Percentiles rank a stretch among this genome's conserved stretches.
These are phyloP conservation scores for Aureobasidium mangrovei DNA, from an alignment of 2,329 filamentous ascomycete genomes.

Conservation along the genomic window DNA sequence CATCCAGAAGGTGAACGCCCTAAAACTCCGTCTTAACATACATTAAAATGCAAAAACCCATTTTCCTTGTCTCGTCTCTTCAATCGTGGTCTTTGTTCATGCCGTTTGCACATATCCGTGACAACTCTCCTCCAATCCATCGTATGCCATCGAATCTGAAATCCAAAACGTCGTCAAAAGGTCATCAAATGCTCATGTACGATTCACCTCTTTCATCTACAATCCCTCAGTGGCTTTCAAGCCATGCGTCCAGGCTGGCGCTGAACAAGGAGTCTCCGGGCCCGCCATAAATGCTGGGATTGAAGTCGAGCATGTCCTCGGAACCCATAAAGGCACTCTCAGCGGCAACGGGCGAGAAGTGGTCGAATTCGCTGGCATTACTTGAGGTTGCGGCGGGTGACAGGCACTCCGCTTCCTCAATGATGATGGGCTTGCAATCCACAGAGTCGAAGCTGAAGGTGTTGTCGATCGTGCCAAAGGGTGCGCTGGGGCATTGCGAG, in stretches of 20 bases:
- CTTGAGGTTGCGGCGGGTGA: constrained; percentile 11
- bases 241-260: constrained; percentile 10
- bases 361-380: constrained; percentile 1
- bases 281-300: constrained; percentile 12
- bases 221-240: constrained; percentile 3
- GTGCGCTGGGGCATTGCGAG: constrained; percentile 12
- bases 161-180: not conserved
- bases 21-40: no score
- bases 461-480: constrained; percentile 2
- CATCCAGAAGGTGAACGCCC: no score
- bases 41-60: no score
- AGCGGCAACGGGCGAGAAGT: not conserved
- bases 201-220: not conserved
- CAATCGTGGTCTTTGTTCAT: no score
- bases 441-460: constrained; percentile 15
- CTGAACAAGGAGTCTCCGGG: constrained; percentile 8
- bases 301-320: constrained; percentile 12
- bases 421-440: constrained; percentile 16
- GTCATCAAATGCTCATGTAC: not conserved
- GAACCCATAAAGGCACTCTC: constrained; percentile 15
- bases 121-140: no score
- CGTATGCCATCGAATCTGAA: no score
- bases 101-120: no score
- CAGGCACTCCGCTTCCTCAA: constrained; percentile 4
- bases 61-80: no score